These are phyloP conservation scores for Agaricales sp. DNA, from an alignment of 1,284 basidiomycete genomes.

Conservation along the genomic window DNA sequence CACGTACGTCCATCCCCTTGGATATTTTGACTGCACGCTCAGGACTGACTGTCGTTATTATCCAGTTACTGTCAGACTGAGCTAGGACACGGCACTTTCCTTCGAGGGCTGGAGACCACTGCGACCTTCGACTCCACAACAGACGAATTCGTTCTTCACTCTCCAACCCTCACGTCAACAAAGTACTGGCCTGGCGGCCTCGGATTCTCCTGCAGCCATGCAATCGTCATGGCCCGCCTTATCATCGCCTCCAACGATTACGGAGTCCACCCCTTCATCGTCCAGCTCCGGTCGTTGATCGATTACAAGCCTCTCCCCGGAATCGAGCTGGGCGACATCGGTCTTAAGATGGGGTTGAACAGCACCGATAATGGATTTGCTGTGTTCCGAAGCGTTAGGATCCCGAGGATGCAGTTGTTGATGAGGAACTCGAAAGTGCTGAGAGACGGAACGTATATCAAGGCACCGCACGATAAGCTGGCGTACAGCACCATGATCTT, in stretches of 20 bases:
- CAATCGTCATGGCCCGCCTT: slow-evolving; percentile 16
- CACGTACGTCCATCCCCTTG: slow-evolving; percentile 1
- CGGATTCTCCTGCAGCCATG: slow-evolving; percentile 14
- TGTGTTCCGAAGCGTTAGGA: slow-evolving; percentile 13
- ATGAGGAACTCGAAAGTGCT: slow-evolving; percentile 12
- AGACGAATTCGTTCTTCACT: slow-evolving; percentile 16
- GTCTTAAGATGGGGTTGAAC: slow-evolving; percentile 14
- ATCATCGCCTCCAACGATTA: slow-evolving; percentile 10
- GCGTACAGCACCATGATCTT: slow-evolving; percentile 15
- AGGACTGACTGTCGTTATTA: no score
- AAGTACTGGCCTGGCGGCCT: slow-evolving; percentile 18
- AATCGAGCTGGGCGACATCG: slow-evolving; percentile 17
- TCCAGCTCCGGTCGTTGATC: slow-evolving; percentile 14
- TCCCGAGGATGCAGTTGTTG: slow-evolving; percentile 14
- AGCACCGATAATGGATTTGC: slow-evolving; percentile 16
- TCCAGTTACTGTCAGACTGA: slow-evolving; percentile 14
- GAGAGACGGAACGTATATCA: slow-evolving; percentile 10
- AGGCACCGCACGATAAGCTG: slow-evolving; percentile 6
- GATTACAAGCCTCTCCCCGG: slow-evolving; percentile 13
- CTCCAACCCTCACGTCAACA: slow-evolving; percentile 15
- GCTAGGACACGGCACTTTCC: slow-evolving; percentile 13
- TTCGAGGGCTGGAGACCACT: slow-evolving; percentile 17
- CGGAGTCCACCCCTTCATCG: slow-evolving; percentile 15
- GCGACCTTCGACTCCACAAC: slow-evolving; percentile 14
- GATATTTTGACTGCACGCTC: no score